Evolutionary conservation across 331 rosid genomes (phyloP), one percentile per base, ranked within the genome.

Genomic region (Cydonia oblonga): DNA sequence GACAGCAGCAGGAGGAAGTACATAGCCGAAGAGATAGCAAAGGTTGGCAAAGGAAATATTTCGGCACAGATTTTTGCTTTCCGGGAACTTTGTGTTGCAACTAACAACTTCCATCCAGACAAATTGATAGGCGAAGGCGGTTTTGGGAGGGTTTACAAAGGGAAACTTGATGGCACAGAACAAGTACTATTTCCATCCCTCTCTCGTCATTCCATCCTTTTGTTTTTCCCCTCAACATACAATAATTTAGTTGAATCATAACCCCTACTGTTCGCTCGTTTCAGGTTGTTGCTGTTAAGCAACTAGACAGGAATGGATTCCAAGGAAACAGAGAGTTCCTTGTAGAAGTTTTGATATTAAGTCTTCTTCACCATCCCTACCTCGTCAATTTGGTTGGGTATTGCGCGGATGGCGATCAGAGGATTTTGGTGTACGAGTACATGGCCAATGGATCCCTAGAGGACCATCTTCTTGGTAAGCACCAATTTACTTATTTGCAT

Each of bases 281-380:
- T 68, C 75, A 93, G 98, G 85, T 80, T 54, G 93, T 91, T 69
- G 98, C 97, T n/a, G 95, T 91, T 75, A 93, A 93, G 90, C 88
- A 93, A 80, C 93, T 93, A 58, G 90, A 93, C 74, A 84, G 93
- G 81, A 81, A 91, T 87, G 98, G 98, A 15, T 91, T 86, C 76
- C 98, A 93, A 84, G 97, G 97, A 74, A 93, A 88, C 78, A 89
- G 87, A 59, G 98, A 93, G 80, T 93, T 93, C 73, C 86, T 93
- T 51, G 97, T 88, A 12, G 98, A 93, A 89, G 97, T 93, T 78
- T 79, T 93, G 91, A 86, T 93, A 62, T 86, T 93, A 81, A 87
- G 98, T 73, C 93, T 90, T 75, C 84, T 93, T 84, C 87, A 85
- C 60, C 90, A 89, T 81, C 87, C 90, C 3, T 83, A 91, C 82